Percentiles rank a stretch among this genome's conserved stretches.
Conservation (phyloP, 495 filamentous ascomycete genomes). For the Lasiosphaeriaceae sp. region DNA sequence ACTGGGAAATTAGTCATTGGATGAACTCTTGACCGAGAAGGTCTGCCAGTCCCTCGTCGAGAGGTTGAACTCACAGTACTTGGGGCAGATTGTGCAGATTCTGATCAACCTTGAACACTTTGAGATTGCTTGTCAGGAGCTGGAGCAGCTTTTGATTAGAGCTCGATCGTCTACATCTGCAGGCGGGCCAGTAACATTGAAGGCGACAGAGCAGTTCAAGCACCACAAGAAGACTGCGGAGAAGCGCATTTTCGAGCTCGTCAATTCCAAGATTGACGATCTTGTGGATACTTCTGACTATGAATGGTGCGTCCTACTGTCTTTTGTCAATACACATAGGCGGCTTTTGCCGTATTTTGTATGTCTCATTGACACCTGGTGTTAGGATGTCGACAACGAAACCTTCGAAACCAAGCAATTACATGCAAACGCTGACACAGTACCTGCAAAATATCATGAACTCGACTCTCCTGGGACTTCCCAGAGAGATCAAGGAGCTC, state of each 20-base stretch:
- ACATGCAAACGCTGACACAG: constrained; percentile 87
- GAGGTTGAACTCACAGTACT: constrained; percentile 82
- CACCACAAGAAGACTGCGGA: constrained; percentile 93
- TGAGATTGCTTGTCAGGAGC: constrained; percentile 81
- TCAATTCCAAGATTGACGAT: constrained; percentile 98
- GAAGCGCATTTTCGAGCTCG: constrained; percentile 96
- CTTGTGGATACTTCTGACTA: constrained; percentile 96
- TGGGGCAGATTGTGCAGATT: constrained; percentile 97
- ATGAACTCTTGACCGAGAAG: constrained; percentile 83
- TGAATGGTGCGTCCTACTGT: constrained; percentile 61
- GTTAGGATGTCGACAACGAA: constrained; percentile 57
- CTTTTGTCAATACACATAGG: neutral
- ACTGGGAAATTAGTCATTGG: constrained; percentile 50
- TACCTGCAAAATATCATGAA: constrained; percentile 98
- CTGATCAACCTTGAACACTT: constrained; percentile 97
- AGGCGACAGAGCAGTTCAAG: constrained; percentile 79
- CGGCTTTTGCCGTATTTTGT: neutral
- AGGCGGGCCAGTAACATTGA: constrained; percentile 67
- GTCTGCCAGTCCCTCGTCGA: constrained; percentile 89
- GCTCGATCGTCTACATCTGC: constrained; percentile 75
- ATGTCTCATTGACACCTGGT: neutral
- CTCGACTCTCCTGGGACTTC: constrained; percentile 84
- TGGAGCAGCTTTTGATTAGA: constrained; percentile 77
- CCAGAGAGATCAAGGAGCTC: constrained; percentile 90
- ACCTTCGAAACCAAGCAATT: constrained; percentile 72